These are phyloP conservation scores for Byssochlamys sp. DNA, from an alignment of 2,329 filamentous ascomycete species.

Conservation along the genomic window DNA sequence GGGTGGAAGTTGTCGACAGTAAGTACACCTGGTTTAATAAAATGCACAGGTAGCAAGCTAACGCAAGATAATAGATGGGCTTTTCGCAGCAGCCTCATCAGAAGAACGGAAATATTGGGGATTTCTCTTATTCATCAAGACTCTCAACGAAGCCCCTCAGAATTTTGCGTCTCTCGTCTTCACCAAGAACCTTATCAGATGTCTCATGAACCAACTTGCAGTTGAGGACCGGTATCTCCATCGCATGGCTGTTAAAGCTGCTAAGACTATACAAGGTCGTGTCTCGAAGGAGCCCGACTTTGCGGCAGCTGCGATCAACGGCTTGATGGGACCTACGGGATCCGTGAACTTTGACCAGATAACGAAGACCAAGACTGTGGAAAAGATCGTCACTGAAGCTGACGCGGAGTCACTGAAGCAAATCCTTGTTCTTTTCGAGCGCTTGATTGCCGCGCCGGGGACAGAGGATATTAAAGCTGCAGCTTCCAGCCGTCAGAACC, in stretches of 20 bases:
- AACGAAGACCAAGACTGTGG: conserved; percentile 76
- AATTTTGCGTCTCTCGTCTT: conserved; percentile 55
- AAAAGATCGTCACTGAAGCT: conserved; percentile 58
- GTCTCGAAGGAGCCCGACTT: conserved; percentile 53
- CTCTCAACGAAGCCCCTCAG: conserved; percentile 48
- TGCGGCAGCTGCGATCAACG: conserved; percentile 52
- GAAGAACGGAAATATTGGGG: conserved; percentile 86
- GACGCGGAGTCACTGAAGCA: conserved; percentile 41
- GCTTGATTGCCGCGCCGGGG: conserved; percentile 38
- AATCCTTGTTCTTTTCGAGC: conserved; percentile 46
- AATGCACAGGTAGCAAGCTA: not conserved
- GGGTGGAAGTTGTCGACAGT: conserved; percentile 80
- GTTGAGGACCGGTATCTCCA: conserved; percentile 71
- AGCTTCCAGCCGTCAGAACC: conserved; percentile 37
- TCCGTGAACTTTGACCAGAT: conserved; percentile 73
- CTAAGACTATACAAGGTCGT: conserved; percentile 60
- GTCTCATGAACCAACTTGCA: conserved; percentile 71
- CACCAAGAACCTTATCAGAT: conserved; percentile 71
- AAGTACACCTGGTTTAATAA: conserved; percentile 27
- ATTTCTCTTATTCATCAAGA: conserved; percentile 74
- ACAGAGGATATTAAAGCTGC: conserved; percentile 37
- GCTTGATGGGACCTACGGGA: conserved; percentile 61
- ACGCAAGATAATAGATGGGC: conserved; percentile 51
- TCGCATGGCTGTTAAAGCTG: conserved; percentile 63
- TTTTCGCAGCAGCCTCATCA: conserved; percentile 73